Evolutionary conservation across 2,329 filamentous ascomycete species (phyloP).

Genomic region (Amesomyces nigricolor): DNA sequence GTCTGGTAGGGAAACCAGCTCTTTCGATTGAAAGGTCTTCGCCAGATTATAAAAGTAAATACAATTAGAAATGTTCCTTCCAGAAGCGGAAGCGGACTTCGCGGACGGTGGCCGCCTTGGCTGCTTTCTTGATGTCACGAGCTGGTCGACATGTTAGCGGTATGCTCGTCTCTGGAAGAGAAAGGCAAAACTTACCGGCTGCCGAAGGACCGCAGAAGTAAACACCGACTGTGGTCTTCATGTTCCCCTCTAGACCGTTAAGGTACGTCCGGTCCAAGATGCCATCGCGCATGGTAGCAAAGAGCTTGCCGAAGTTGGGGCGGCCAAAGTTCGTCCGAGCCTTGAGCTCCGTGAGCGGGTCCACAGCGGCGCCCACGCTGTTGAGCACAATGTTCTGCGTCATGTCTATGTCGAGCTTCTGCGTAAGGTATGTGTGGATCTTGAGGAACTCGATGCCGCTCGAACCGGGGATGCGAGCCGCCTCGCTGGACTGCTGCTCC

Average conservation of each 20-base stretch:
- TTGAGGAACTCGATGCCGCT: conserved; percentile 80
- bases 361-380: conserved; percentile 78
- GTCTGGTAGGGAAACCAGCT: background rate
- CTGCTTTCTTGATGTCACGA: conserved; percentile 77
- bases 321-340: conserved; percentile 90
- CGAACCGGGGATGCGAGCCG: conserved; percentile 60
- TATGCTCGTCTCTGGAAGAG: background rate
- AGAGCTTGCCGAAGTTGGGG: conserved; percentile 78
- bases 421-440: conserved; percentile 96
- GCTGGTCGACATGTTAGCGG: conserved; percentile 50
- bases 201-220: conserved; percentile 93
- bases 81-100: conserved; percentile 95
- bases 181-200: conserved; percentile 44
- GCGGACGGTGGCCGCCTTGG: conserved; percentile 62
- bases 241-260: conserved; percentile 67
- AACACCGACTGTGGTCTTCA: conserved; percentile 83
- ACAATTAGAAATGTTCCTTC: conserved; percentile 80
- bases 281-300: conserved; percentile 80
- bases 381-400: conserved; percentile 97
- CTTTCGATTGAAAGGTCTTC: background rate
- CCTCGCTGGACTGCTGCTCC: conserved; percentile 73
- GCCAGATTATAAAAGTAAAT: conserved; percentile 8
- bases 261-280: conserved; percentile 83
- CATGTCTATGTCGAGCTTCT: conserved; percentile 85
- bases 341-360: conserved; percentile 88